Percentiles rank a stretch among this genome's conserved stretches.
These are phyloP conservation scores for Wolfiporia cocos DNA, from an alignment of 1,284 basidiomycete genomes.

Conservation along the genomic window DNA sequence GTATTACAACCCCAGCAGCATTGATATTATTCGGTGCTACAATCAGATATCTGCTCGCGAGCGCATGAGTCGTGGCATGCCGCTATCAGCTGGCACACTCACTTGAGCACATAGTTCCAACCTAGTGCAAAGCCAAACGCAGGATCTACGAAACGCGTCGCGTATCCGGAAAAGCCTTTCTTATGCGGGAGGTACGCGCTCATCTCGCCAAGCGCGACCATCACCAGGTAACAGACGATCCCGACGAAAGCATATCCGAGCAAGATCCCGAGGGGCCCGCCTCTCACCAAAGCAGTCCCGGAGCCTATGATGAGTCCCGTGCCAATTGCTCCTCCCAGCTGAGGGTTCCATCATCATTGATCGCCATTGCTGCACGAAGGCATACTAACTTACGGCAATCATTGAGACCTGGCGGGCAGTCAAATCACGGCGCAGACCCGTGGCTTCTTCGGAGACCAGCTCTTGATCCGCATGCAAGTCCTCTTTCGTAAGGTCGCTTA, in stretches of 20 bases:
- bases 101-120: constrained; percentile 31
- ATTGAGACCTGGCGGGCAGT: constrained; percentile 68
- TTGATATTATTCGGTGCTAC: constrained; percentile 33
- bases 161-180: constrained; percentile 40
- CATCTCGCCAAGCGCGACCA: constrained; percentile 35
- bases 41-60: constrained; percentile 27
- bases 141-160: constrained; percentile 43
- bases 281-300: constrained; percentile 46
- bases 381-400: constrained; percentile 53
- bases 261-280: constrained; percentile 47
- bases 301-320: constrained; percentile 77
- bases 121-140: constrained; percentile 41
- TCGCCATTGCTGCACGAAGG: too few relatives aligned
- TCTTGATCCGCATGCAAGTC: constrained; percentile 26
- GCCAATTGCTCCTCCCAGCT: constrained; percentile 58
- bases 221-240: constrained; percentile 49
- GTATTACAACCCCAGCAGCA: constrained; percentile 55
- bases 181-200: constrained; percentile 33
- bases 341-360: not conserved
- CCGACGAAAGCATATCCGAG: constrained; percentile 51
- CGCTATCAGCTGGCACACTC: constrained; percentile 1
- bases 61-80: too few relatives aligned
- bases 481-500: too few relatives aligned
- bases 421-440: constrained; percentile 53
- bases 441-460: constrained; percentile 33